Base-by-base conservation (phyloP, 306 rosid species). In the Luffa acutangula region DNA sequence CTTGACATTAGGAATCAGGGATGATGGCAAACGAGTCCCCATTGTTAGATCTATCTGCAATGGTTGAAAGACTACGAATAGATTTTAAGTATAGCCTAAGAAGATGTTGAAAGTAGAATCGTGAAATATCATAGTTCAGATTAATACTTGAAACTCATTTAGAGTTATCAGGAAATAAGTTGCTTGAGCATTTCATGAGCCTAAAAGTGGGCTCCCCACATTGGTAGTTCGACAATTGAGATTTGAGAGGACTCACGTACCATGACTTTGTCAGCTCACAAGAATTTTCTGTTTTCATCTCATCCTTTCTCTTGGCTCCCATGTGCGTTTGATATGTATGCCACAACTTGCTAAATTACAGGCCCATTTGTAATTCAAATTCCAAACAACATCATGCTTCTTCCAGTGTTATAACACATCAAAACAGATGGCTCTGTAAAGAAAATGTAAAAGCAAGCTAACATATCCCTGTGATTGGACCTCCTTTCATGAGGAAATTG, bases 401-500 rank as follows among this genome's bases (percentile, higher is more conserved):
- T 74, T 71, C 45, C 78, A 33, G 31, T 33, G 62, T 12, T 51
- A 33, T 49, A 73, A 14, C 57, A 74, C 62, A 49, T 74, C 45
- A 15, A 74, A 74, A 72, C 42, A 72, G 77, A 72, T 45, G 20
- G 77, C 41, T 20, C 46, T 71, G 77, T 21, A 73, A 49, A 45
- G 45, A 74, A 48, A 51, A 33, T 15, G 25, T 51, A 51, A 49
- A 17, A 46, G 7, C 46, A 48, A 48, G 41, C 25, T 62, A 15
- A 74, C 78, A 74, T 74, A 48, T 33, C 25, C 62, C 4, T 33
- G 62, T 74, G 78, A 51, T 74, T 14, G 62, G 78, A 74, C 60
- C 57, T 49, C 62, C 31, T 49, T 7, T 62, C 78, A 49, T 7
- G 43, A 49, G 45, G 62, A 74, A 74, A 74, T 51, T 51, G 60